Conservation (phyloP, 805 yeast genomes). For the Candida montana region DNA sequence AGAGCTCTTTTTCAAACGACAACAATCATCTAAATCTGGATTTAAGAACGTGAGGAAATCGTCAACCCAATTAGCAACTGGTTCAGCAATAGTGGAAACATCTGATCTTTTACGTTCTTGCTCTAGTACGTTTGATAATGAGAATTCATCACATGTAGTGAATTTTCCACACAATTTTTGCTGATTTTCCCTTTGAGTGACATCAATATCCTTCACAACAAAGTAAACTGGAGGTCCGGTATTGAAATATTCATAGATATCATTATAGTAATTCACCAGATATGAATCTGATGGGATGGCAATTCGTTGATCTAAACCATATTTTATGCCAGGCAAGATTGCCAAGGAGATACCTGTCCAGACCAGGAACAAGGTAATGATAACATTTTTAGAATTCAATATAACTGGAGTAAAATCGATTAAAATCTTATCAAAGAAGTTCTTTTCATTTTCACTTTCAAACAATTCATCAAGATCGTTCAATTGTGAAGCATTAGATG, state of each 20-base stretch:
- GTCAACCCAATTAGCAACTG: conserved; percentile 90
- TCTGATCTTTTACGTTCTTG: conserved; percentile 72
- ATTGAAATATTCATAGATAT: conserved; percentile 64
- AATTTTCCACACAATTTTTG: conserved; percentile 82
- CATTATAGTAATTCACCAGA: conserved; percentile 72
- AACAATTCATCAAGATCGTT: conserved; percentile 24
- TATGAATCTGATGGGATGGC: conserved; percentile 86
- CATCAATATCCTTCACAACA: conserved; percentile 64
- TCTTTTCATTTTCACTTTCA: conserved; percentile 25
- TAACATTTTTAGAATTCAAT: conserved; percentile 39
- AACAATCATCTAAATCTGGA: conserved; percentile 83
- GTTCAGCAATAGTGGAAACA: conserved; percentile 66
- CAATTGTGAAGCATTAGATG: conserved; percentile 8
- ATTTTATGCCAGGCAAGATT: conserved; percentile 58
- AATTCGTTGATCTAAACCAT: conserved; percentile 85
- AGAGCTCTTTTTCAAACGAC: conserved; percentile 52
- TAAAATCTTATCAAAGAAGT: conserved; percentile 37
- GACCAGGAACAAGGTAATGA: conserved; percentile 49
- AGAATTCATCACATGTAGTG: conserved; percentile 73
- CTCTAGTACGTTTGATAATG: conserved; percentile 75
- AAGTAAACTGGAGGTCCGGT: conserved; percentile 93
- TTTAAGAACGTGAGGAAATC: conserved; percentile 84
- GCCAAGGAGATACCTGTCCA: conserved; percentile 68
- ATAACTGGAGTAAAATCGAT: conserved; percentile 49
- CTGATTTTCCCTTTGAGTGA: conserved; percentile 58